Percentiles rank a stretch among this genome's conserved stretches.
Evolutionary conservation across 2,329 filamentous ascomycete genomes (phyloP).

Genomic region (Alternaria ethzedia): DNA sequence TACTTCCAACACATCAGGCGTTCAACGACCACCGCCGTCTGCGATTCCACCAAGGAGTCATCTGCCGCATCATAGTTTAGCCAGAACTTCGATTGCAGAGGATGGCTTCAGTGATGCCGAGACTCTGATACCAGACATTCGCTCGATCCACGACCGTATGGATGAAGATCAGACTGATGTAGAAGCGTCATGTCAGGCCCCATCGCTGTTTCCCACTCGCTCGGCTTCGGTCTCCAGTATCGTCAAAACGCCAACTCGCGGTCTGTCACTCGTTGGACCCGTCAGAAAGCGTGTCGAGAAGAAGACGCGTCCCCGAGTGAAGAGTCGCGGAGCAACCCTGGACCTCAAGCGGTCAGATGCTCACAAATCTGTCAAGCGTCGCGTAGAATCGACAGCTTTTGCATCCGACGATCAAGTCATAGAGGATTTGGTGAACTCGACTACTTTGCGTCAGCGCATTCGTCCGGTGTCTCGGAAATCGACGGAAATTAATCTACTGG

Average conservation of each 20-base stretch:
- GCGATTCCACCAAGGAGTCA: not conserved
- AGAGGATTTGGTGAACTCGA: not conserved
- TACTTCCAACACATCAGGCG: slow-evolving; percentile 29
- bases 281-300: slow-evolving; percentile 28
- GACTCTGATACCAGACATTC: slow-evolving; percentile 33
- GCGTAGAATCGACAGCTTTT: slow-evolving; percentile 2
- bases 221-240: slow-evolving; percentile 33
- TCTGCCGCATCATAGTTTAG: not conserved
- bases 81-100: slow-evolving; percentile 23
- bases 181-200: slow-evolving; percentile 16
- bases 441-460: slow-evolving; percentile 1
- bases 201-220: slow-evolving; percentile 19
- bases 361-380: slow-evolving; percentile 32
- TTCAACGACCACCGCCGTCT: slow-evolving; percentile 1
- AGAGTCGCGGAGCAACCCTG: slow-evolving; percentile 8
- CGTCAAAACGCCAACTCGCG: slow-evolving; percentile 38
- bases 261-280: slow-evolving; percentile 37
- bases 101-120: slow-evolving; percentile 40
- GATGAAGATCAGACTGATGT: slow-evolving; percentile 29
- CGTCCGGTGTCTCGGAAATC: not conserved
- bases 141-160: slow-evolving; percentile 17
- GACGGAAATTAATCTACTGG: not conserved
- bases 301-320: slow-evolving; percentile 14
- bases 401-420: not conserved
- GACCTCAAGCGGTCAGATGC: slow-evolving; percentile 34